A percentile compares a stretch with the other conserved stretches of the same genome.
Conservation (phyloP, 169 alveolate genomes). For the Plasmodium gonderi region DNA sequence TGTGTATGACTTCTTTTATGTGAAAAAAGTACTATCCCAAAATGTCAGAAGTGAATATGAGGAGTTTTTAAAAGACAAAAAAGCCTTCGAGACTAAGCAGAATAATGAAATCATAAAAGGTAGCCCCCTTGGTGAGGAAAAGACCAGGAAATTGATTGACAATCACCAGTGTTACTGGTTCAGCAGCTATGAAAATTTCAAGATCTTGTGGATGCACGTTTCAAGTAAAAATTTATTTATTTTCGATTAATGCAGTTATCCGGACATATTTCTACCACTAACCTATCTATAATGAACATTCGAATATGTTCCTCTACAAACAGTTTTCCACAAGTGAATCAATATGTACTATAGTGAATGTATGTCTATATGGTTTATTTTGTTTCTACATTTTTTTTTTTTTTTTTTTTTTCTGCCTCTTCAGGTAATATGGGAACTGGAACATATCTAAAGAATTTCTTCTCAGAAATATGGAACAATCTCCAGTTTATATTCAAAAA, state of each 20-base stretch:
- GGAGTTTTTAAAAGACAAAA: constrained; percentile 6
- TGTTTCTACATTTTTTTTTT: not conserved
- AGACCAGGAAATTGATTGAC: constrained; percentile 13
- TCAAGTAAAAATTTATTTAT: too few relatives aligned
- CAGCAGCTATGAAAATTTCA: constrained; percentile 39
- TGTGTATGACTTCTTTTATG: constrained; percentile 57
- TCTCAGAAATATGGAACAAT: constrained; percentile 52
- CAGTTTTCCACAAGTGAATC: too few relatives aligned
- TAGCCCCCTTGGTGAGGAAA: constrained; percentile 9
- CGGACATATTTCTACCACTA: too few relatives aligned
- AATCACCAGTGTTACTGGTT: constrained; percentile 49
- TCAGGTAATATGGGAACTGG: constrained; percentile 71
- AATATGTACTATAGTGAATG: too few relatives aligned
- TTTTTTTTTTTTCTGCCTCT: not conserved
- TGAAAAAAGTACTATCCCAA: not conserved
- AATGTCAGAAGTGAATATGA: constrained; percentile 2
- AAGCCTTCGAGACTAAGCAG: constrained; percentile 1
- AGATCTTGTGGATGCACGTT: constrained; percentile 51
- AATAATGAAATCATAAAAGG: not conserved
- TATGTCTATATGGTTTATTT: not conserved
- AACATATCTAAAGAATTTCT: constrained; percentile 37
- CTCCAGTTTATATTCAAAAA: constrained; percentile 13
- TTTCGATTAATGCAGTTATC: too few relatives aligned
- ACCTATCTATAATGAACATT: too few relatives aligned
- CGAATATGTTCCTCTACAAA: too few relatives aligned